Evolutionary conservation across 371 early-diverging fungal species (phyloP), one percentile per base, ranked within the genome.

Genomic region (Haplosporangium sp.): DNA sequence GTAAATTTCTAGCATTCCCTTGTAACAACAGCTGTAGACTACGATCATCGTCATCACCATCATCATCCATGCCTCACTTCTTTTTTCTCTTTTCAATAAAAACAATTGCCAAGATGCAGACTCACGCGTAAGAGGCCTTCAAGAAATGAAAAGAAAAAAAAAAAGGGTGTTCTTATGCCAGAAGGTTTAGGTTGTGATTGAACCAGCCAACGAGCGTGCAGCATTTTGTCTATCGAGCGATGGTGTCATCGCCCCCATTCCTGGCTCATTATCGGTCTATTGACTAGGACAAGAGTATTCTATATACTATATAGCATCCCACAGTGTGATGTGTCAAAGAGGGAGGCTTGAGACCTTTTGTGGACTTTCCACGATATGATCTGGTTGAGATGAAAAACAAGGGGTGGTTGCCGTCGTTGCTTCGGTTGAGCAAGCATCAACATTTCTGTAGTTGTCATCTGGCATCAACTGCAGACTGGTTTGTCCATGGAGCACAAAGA

Each of bases 221-320:
- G 12, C 50, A 62, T 53, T 62, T 55, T 14, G 46, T n/a, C 29
- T 55, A 23, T 60, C 12, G 66, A 57, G 56, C 76, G 76, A 76
- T 76, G 76, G 67, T 65, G 76, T 67, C 76, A 76, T 76, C 61
- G 46, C 29, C 59, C 50, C 37, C 23, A 48, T 56, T 23, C 55
- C 62, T 76, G 61, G 71, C 70, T 75, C 69, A 75, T 75, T 57
- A 53, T 42, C 29, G 8, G 41, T 18, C 18, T 52, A 43, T 46
- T 41, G 4, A 51, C 38, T 13, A 29, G 36, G 40, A 1, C 20
- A 3, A 45, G n/a, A 36, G 55, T 48, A 48, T 48, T 48, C 48
- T 48, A 48, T n/a, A n/a, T n/a, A n/a, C n/a, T n/a, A n/a, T n/a
- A n/a, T n/a, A n/a, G n/a, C n/a, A n/a, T n/a, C n/a, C n/a, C n/a